Conservation (phyloP, 2,329 filamentous ascomycete genomes). For the Diaporthe batatas region DNA sequence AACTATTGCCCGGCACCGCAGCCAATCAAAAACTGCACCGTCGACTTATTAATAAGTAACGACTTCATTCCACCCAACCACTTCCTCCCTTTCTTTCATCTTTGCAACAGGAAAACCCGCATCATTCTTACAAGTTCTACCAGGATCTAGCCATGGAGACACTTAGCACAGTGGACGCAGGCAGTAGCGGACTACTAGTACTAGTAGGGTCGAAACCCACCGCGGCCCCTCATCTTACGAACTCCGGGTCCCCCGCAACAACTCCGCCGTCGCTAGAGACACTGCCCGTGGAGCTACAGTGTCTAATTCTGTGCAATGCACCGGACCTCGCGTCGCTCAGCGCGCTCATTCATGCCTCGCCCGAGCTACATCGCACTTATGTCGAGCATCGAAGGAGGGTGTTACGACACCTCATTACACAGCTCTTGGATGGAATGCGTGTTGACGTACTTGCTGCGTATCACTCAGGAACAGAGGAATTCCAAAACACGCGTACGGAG, state of each 20-base stretch:
- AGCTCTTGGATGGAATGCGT: background rate
- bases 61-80: no score
- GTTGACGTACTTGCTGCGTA: conserved; percentile 5
- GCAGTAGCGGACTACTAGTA: no score
- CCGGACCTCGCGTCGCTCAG: conserved; percentile 10
- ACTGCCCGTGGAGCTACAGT: conserved; percentile 19
- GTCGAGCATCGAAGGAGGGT: background rate
- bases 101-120: no score
- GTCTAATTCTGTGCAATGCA: conserved; percentile 10
- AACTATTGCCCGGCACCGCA: no score
- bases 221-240: no score
- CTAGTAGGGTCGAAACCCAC: no score
- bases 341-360: conserved; percentile 24
- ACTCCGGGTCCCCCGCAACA: background rate
- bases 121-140: no score
- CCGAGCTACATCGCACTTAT: conserved; percentile 23
- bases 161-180: background rate
- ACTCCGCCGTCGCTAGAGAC: conserved; percentile 9
- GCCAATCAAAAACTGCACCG: no score
- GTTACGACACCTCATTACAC: background rate
- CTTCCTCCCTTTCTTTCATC: no score
- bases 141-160: background rate
- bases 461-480: background rate
- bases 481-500: background rate
- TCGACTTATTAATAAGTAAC: no score